Conservation (phyloP, 495 filamentous ascomycete species). For the Trichoderma asperelloides region DNA sequence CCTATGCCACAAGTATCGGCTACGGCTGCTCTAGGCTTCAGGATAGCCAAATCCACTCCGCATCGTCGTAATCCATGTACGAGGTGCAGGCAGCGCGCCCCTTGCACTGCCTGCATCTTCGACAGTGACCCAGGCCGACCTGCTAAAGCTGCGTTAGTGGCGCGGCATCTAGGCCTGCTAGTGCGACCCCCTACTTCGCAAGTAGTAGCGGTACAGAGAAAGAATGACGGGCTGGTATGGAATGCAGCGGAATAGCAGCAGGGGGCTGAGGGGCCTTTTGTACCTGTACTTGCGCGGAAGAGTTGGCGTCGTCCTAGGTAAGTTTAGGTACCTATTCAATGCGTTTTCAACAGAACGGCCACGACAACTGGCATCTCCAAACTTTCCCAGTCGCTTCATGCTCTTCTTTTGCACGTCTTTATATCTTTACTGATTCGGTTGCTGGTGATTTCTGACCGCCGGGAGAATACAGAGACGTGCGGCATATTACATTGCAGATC, state of each 20-base stretch:
- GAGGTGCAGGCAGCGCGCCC: no score
- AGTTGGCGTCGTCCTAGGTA: neutral
- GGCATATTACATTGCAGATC: neutral
- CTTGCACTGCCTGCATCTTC: neutral
- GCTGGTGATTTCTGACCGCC: neutral
- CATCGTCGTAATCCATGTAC: no score
- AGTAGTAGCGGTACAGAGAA: neutral
- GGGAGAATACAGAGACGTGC: neutral
- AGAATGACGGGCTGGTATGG: no score
- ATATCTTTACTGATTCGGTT: neutral
- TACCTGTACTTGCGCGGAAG: neutral
- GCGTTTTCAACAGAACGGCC: neutral
- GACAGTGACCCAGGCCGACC: neutral
- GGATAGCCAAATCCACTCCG: no score
- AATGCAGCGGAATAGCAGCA: neutral
- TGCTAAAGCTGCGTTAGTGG: conserved; percentile 3
- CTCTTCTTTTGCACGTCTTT: neutral
- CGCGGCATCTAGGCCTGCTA: conserved; percentile 2
- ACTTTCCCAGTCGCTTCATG: neutral
- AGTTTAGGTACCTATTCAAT: no score
- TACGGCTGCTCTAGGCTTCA: neutral
- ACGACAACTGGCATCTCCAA: conserved; percentile 3
- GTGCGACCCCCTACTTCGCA: neutral
- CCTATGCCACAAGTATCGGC: neutral
- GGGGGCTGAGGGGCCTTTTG: neutral